phyloP scores from a whole-genome alignment of 495 filamentous ascomycete genomes.

The Talaromyces borbonicus region DNA sequence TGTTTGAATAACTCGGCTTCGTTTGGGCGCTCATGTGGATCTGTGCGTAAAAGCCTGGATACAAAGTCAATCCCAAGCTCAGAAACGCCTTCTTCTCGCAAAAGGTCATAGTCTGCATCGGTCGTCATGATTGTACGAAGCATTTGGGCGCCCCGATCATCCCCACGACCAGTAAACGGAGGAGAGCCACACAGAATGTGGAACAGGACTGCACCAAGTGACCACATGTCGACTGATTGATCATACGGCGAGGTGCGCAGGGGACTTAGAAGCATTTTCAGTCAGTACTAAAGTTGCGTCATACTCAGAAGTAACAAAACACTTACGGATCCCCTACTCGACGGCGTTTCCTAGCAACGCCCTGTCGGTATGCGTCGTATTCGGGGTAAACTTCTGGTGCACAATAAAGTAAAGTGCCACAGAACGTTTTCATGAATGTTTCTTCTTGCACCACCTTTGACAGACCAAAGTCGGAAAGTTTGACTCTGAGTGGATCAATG shows the following conservation, averaged over 20 bases:
- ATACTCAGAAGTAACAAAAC: background rate
- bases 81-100: conserved; percentile 48
- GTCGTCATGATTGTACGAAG: conserved; percentile 75
- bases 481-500: conserved; percentile 64
- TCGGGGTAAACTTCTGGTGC: conserved; percentile 92
- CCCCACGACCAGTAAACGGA: conserved; percentile 61
- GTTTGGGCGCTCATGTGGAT: conserved; percentile 58
- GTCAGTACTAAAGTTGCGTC: conserved; percentile 13
- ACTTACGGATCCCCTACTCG: conserved; percentile 40
- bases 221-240: conserved; percentile 91
- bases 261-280: conserved; percentile 23
- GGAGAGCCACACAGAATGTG: conserved; percentile 64
- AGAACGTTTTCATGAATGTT: conserved; percentile 92
- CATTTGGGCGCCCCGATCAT: conserved; percentile 50
- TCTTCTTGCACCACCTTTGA: conserved; percentile 87
- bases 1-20: conserved; percentile 54
- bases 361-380: conserved; percentile 44
- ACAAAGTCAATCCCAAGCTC: conserved; percentile 60
- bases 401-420: conserved; percentile 90
- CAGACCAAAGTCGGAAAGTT: conserved; percentile 90
- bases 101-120: conserved; percentile 49
- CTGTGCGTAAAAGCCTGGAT: conserved; percentile 60
- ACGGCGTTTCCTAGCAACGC: conserved; percentile 40
- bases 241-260: conserved; percentile 55
- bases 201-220: conserved; percentile 82